Evolutionary conservation across 345 rosid genomes (phyloP), one percentile per base, ranked within the genome.

Genomic region (Populus ilicifolia): DNA sequence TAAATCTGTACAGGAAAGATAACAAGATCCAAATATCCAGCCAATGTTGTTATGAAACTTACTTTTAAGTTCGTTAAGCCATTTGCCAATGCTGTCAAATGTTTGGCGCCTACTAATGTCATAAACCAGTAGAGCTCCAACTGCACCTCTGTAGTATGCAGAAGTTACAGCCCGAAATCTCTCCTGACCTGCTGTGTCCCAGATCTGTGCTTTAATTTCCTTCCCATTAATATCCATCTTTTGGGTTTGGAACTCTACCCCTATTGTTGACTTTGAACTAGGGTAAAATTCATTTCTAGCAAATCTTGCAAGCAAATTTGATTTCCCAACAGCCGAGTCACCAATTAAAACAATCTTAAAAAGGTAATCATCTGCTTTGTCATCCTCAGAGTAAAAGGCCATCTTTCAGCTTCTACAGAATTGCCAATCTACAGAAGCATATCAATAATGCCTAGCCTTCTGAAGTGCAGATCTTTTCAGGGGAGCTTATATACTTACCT

Each of bases 141-240:
- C 99, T 20, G 99, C 98, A 78, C 99, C 99, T 73, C 99, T 83
- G 83, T 95, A 95, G 77, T 95, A 95, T 12, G 99, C 98, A 75
- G 98, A 93, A 59, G 98, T 95, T 67, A 95, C 98, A 69, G 99
- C 99, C 80, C 99, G 90, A 79, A 95, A 93, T 73, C 99, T 94
- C 82, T 95, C 98, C 87, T 95, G 99, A 80, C 99, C 99, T 9
- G 99, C 99, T 39, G 98, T 95, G 81, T 95, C 99, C 99, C 99
- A 95, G 80, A 95, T 93, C 85, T 95, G 99, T 6, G 98, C 98
- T 83, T 95, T 93, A 83, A 93, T 76, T 88, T 93, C 99, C 84
- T 92, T 95, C 1, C 97, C 98, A 9, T 90, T 89, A 35, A 95
- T 93, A 86, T 85, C 92, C 81, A 95, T 82, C 87, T 93, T 95